Evolutionary conservation across 176 grass and related monocot species (phyloP).

Genomic region (Hsuehochloa calcarea): DNA sequence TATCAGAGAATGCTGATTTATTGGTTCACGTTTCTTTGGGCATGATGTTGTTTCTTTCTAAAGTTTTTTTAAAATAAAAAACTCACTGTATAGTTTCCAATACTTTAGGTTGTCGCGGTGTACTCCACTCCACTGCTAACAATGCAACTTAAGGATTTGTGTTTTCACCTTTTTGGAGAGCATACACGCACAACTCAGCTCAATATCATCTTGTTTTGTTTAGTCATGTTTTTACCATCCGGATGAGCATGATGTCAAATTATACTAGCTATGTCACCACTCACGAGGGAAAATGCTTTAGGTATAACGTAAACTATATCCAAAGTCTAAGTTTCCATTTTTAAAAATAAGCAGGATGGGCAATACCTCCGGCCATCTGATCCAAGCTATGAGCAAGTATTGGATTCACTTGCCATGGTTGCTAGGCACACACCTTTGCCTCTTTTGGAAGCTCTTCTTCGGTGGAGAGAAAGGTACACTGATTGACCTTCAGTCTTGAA

Average conservation of each 20-base stretch:
- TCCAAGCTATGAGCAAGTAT: slow-evolving; percentile 94
- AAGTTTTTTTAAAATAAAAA: not conserved
- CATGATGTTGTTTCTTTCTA: not conserved
- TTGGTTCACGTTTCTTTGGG: not conserved
- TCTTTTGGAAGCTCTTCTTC: slow-evolving; percentile 97
- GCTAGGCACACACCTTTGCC: slow-evolving; percentile 93
- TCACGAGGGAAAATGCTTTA: not conserved
- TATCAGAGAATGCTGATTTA: not conserved
- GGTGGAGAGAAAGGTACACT: slow-evolving; percentile 91
- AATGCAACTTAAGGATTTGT: not conserved
- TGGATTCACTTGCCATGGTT: slow-evolving; percentile 98
- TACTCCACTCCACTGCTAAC: not conserved
- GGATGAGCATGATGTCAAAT: not conserved
- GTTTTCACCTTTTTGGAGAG: not conserved
- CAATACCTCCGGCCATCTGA: slow-evolving; percentile 91
- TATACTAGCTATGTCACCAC: not conserved
- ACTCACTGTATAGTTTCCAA: not conserved
- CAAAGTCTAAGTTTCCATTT: not conserved
- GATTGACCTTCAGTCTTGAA: not conserved
- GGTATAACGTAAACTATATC: not conserved
- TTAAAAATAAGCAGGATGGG: slow-evolving; percentile 64
- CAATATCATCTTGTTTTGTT: not conserved
- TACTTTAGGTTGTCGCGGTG: not conserved
- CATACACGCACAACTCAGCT: not conserved
- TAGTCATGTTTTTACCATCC: not conserved